These are phyloP conservation scores for Cymbopogon flexuosus DNA, from an alignment of 202 grass and related monocot species.

Conservation along the genomic window DNA sequence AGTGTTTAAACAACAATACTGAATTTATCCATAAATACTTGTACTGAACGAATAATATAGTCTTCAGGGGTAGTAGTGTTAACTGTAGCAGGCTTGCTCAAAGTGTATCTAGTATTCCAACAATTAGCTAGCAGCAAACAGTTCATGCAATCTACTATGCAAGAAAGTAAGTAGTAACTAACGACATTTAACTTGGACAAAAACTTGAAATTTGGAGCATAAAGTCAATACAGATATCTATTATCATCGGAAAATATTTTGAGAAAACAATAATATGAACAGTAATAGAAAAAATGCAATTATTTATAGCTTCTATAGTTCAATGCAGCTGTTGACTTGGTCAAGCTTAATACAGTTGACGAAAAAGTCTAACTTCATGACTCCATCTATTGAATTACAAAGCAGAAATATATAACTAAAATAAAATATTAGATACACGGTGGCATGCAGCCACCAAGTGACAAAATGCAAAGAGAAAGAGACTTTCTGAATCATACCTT, in stretches of 20 bases:
- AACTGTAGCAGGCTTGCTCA: not conserved
- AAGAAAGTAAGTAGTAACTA: not conserved
- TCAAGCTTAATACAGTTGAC: slow-evolving; percentile 16
- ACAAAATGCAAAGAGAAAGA: slow-evolving; percentile 20
- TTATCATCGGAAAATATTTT: not conserved
- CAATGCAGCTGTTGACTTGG: not conserved
- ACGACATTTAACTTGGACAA: slow-evolving; percentile 6
- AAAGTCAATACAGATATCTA: not conserved
- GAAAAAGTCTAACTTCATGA: slow-evolving; percentile 8
- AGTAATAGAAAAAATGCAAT: not conserved
- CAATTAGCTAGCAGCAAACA: not conserved
- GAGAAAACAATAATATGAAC: not conserved
- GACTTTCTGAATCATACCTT: slow-evolving; percentile 55
- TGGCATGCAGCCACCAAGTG: slow-evolving; percentile 11
- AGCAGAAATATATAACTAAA: not conserved
- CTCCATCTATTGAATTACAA: not conserved
- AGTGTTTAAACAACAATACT: slow-evolving; percentile 6
- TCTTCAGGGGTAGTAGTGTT: slow-evolving; percentile 5
- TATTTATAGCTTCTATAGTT: not conserved
- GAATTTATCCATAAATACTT: not conserved
- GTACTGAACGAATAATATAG: slow-evolving; percentile 12
- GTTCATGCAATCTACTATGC: slow-evolving; percentile 6
- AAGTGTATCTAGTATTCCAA: slow-evolving; percentile 17
- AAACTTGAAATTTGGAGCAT: slow-evolving; percentile 7
- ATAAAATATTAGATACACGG: slow-evolving; percentile 7